phyloP scores from a whole-genome alignment of 2,329 filamentous ascomycete species.

The Cordyceps cicadae region DNA sequence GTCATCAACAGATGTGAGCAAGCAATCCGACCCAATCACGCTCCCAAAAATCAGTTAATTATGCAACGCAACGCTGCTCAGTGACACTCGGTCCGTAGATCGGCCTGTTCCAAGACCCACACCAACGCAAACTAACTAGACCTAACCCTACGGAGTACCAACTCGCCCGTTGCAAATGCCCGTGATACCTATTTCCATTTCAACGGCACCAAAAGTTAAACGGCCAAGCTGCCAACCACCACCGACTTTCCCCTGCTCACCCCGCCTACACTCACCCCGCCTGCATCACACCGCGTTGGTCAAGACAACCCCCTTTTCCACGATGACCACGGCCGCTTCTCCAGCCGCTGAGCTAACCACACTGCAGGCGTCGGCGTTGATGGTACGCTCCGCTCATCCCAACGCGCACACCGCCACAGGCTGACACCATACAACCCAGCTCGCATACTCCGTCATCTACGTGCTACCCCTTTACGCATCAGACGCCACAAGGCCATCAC shows the following conservation, averaged over 20 bases:
- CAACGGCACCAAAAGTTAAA: neutral
- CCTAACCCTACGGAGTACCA: neutral
- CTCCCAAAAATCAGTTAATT: neutral
- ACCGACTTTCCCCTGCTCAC: neutral
- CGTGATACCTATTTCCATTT: neutral
- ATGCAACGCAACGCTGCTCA: neutral
- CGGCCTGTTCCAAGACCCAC: neutral
- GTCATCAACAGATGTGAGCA: neutral
- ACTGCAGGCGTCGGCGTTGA: slow-evolving; percentile 20
- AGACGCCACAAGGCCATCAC: slow-evolving; percentile 67
- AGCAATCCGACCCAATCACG: neutral
- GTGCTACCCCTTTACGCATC: slow-evolving; percentile 87
- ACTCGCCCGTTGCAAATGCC: neutral
- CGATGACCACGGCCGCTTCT: neutral
- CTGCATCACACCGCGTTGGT: too few relatives aligned
- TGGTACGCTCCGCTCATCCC: slow-evolving; percentile 16
- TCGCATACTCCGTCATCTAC: slow-evolving; percentile 80
- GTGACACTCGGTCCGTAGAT: too few relatives aligned
- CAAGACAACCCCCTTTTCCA: neutral
- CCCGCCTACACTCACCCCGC: too few relatives aligned
- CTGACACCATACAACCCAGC: slow-evolving; percentile 32
- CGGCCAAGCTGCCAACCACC: neutral
- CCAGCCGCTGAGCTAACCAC: slow-evolving; percentile 14
- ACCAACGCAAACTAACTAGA: neutral
- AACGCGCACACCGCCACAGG: slow-evolving; percentile 1